Evolutionary conservation across 2,329 filamentous ascomycete species (phyloP).

Genomic region (Colletotrichum orchidophilum): DNA sequence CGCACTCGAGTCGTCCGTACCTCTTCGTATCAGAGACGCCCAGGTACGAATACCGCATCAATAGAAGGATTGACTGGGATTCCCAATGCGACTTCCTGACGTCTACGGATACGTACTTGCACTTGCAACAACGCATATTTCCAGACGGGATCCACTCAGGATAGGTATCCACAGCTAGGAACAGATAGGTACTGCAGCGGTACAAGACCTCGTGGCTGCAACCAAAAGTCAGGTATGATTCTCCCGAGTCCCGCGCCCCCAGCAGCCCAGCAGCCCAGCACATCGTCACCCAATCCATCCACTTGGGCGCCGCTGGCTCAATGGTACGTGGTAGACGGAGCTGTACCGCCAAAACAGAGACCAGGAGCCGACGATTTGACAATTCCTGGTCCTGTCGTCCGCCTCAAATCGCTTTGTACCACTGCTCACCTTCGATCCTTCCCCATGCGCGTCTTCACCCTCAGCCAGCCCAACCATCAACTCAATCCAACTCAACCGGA

Average conservation of each 20-base stretch:
- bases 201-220: conserved; percentile 33
- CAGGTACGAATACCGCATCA: background rate
- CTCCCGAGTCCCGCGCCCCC: conserved; percentile 21
- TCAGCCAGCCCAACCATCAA: background rate
- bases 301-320: background rate
- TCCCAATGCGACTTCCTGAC: background rate
- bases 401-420: conserved; percentile 13
- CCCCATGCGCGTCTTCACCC: conserved; percentile 16
- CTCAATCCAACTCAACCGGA: too few species aligned
- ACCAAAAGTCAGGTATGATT: conserved; percentile 6
- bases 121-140: background rate
- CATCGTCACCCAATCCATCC: conserved; percentile 7
- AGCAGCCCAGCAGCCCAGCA: background rate
- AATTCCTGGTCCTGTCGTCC: background rate
- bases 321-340: background rate
- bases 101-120: background rate
- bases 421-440: conserved; percentile 7
- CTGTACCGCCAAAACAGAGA: background rate
- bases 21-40: too few species aligned
- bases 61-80: background rate
- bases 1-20: background rate
- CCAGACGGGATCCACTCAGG: background rate
- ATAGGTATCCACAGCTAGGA: background rate
- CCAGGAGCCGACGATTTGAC: background rate
- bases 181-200: conserved; percentile 27